These are phyloP conservation scores for Agrocybe chaxingu DNA, from an alignment of 768 basidiomycete species.

Conservation along the genomic window DNA sequence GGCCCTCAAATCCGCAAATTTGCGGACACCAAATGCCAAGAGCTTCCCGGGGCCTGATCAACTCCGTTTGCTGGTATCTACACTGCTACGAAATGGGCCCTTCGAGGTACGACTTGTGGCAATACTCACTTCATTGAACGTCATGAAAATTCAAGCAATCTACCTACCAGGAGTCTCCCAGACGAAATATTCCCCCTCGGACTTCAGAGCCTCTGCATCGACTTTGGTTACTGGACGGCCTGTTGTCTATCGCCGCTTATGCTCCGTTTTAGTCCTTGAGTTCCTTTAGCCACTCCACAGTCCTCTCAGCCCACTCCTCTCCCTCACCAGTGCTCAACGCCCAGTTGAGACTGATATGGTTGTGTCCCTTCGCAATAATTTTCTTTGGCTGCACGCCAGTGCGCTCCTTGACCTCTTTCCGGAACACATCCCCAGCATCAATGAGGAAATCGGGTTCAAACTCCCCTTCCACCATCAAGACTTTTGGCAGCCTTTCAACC, in stretches of 20 bases:
- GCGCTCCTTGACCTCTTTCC: slow-evolving; percentile 32
- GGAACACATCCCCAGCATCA: slow-evolving; percentile 33
- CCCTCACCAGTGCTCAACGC: slow-evolving; percentile 52
- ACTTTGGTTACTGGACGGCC: no score
- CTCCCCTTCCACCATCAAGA: slow-evolving; percentile 50
- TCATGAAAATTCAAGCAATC: no score
- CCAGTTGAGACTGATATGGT: slow-evolving; percentile 58
- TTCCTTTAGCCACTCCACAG: slow-evolving; percentile 33
- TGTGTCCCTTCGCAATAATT: slow-evolving; percentile 49
- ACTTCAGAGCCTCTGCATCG: no score
- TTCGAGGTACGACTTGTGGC: slow-evolving; percentile 17
- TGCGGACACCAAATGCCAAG: no score
- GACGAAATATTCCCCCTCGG: no score
- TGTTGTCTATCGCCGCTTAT: background rate
- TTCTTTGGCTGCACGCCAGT: slow-evolving; percentile 28
- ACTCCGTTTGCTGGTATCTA: slow-evolving; percentile 31
- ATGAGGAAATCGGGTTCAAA: slow-evolving; percentile 47
- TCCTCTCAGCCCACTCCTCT: slow-evolving; percentile 59
- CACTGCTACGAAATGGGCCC: slow-evolving; percentile 32
- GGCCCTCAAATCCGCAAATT: no score
- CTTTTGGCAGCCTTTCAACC: slow-evolving; percentile 39
- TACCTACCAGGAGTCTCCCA: no score
- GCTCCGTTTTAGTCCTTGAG: background rate
- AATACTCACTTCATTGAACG: no score
- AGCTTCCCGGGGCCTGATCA: no score